A percentile compares a stretch with the other conserved stretches of the same genome.
These are phyloP conservation scores for Rutstroemia sydowiana DNA, from an alignment of 2,329 filamentous ascomycete species.

Conservation along the genomic window DNA sequence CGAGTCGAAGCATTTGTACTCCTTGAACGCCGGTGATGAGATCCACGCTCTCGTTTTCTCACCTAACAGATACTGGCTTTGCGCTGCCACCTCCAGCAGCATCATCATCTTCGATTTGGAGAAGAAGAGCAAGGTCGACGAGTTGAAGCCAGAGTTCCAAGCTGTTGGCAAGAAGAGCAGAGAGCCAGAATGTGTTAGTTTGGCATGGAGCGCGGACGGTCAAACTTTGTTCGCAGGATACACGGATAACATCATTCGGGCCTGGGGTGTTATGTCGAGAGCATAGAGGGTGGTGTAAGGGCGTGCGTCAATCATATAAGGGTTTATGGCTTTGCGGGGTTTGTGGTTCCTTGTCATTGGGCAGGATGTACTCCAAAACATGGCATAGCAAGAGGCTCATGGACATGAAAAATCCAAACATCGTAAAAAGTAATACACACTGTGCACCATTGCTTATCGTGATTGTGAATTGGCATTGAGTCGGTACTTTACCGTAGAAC, in stretches of 20 bases:
- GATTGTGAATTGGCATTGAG: neutral
- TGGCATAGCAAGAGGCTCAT: constrained; percentile 28
- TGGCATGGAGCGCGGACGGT: constrained; percentile 97
- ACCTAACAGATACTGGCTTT: constrained; percentile 99
- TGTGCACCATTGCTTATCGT: neutral
- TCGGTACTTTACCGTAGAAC: neutral
- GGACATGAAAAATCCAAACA: constrained; percentile 22
- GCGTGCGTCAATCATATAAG: constrained; percentile 24
- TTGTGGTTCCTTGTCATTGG: constrained; percentile 27
- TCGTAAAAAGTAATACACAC: constrained; percentile 9
- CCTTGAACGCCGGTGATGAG: constrained; percentile 97
- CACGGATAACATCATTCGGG: constrained; percentile 98
- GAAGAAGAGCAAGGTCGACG: constrained; percentile 99
- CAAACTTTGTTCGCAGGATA: constrained; percentile 99
- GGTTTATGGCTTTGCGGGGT: constrained; percentile 28
- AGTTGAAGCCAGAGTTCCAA: constrained; percentile 97
- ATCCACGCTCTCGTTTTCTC: constrained; percentile 99
- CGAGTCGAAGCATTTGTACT: constrained; percentile 99
- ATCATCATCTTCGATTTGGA: constrained; percentile 99
- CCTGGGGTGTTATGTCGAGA: constrained; percentile 95
- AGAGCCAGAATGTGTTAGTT: constrained; percentile 94
- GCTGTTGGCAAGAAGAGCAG: constrained; percentile 97
- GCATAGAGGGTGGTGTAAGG: constrained; percentile 48
- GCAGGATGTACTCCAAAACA: constrained; percentile 30
- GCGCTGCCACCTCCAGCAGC: constrained; percentile 91